Percentiles rank a stretch among this genome's conserved stretches.
These are phyloP conservation scores for Lactifluus echinatus DNA, from an alignment of 768 basidiomycete species.

Conservation along the genomic window DNA sequence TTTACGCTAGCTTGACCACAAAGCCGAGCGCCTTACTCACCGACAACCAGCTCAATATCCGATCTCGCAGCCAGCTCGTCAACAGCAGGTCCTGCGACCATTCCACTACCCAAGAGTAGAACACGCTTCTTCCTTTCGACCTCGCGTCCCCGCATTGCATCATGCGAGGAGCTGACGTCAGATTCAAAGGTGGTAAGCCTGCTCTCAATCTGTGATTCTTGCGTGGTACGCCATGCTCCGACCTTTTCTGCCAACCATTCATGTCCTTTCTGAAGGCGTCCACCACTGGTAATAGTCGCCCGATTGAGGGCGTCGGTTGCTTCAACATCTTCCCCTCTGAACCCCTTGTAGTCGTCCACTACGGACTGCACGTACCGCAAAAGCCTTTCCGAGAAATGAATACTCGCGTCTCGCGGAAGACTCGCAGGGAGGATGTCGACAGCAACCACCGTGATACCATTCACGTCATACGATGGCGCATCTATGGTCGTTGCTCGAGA, in stretches of 20 bases:
- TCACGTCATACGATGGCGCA: slow-evolving; percentile 61
- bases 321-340: slow-evolving; percentile 24
- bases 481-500: slow-evolving; percentile 69
- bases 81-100: slow-evolving; percentile 88
- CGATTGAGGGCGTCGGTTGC: slow-evolving; percentile 41
- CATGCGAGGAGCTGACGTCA: neutral
- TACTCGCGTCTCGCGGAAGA: slow-evolving; percentile 73
- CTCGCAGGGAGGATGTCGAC: slow-evolving; percentile 88
- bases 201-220: neutral
- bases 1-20: neutral
- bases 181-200: neutral
- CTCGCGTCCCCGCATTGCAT: neutral
- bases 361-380: slow-evolving; percentile 59
- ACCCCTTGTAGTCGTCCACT: slow-evolving; percentile 33
- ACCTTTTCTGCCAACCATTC: slow-evolving; percentile 51
- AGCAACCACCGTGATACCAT: slow-evolving; percentile 70
- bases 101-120: slow-evolving; percentile 85
- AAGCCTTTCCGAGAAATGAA: slow-evolving; percentile 61
- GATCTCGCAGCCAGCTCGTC: slow-evolving; percentile 54
- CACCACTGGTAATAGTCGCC: slow-evolving; percentile 62
- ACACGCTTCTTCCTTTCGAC: slow-evolving; percentile 48
- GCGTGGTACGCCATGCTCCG: slow-evolving; percentile 30
- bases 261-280: slow-evolving; percentile 45
- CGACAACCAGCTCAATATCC: slow-evolving; percentile 67
- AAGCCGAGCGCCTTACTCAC: slow-evolving; percentile 37